phyloP scores from a whole-genome alignment of 169 alveolate species.

The Hepatocystis sp. region DNA sequence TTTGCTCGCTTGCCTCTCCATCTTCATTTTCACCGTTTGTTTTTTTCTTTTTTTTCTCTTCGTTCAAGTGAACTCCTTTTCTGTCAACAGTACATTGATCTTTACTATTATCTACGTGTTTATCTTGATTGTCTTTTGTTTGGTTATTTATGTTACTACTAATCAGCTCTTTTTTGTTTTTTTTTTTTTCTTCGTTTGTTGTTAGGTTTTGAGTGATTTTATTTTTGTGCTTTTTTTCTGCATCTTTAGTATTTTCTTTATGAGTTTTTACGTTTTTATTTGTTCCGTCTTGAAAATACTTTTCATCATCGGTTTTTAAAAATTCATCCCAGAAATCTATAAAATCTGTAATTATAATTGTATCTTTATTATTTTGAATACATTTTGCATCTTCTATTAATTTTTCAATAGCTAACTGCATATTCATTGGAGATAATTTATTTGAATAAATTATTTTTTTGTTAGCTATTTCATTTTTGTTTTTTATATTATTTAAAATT shows the following conservation, averaged over 20 bases:
- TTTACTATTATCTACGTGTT: not conserved
- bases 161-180: not conserved
- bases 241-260: not conserved
- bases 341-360: slow-evolving; percentile 50
- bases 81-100: too few relatives aligned
- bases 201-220: too few relatives aligned
- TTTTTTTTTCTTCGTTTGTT: too few relatives aligned
- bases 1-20: not conserved
- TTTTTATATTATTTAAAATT: slow-evolving; percentile 27
- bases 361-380: slow-evolving; percentile 15
- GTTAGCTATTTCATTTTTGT: slow-evolving; percentile 6
- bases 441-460: slow-evolving; percentile 6
- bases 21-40: not conserved
- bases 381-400: slow-evolving; percentile 33
- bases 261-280: not conserved
- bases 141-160: not conserved
- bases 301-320: slow-evolving; percentile 44
- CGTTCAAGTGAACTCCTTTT: too few relatives aligned
- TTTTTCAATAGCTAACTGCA: slow-evolving; percentile 32
- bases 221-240: not conserved
- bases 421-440: slow-evolving; percentile 10
- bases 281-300: not conserved
- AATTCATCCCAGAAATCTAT: slow-evolving; percentile 30
- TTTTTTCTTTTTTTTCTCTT: too few relatives aligned
- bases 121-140: not conserved